Percentiles rank a stretch among this genome's conserved stretches.
Evolutionary conservation across 1,284 basidiomycete genomes (phyloP).

Genomic region (Omphalotus olearius): DNA sequence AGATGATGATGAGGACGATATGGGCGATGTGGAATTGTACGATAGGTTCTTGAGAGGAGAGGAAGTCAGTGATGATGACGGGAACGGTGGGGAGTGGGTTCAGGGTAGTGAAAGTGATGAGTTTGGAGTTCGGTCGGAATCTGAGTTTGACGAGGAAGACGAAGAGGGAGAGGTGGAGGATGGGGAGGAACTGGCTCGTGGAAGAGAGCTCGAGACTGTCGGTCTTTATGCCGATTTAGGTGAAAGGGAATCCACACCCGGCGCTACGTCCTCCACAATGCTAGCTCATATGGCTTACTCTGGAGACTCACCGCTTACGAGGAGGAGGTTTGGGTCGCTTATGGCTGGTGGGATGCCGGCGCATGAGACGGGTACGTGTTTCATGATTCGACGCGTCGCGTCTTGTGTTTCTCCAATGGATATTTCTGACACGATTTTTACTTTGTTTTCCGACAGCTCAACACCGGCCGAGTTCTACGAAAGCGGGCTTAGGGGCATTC

Average conservation of each 20-base stretch:
- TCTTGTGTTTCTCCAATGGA: too few relatives aligned
- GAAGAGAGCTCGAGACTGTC: slow-evolving; percentile 23
- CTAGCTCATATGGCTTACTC: slow-evolving; percentile 22
- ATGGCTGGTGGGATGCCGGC: too few relatives aligned
- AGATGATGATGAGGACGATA: slow-evolving; percentile 25
- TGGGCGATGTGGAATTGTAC: slow-evolving; percentile 38
- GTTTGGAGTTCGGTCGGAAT: slow-evolving; percentile 14
- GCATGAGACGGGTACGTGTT: too few relatives aligned
- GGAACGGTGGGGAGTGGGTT: slow-evolving; percentile 26
- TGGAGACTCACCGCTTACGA: slow-evolving; percentile 18
- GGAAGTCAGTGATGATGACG: slow-evolving; percentile 60
- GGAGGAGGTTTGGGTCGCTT: slow-evolving; percentile 19
- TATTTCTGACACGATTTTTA: too few relatives aligned
- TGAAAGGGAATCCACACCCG: slow-evolving; percentile 8
- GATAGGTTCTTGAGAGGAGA: slow-evolving; percentile 60
- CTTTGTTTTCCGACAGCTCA: too few relatives aligned
- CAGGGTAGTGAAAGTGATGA: slow-evolving; percentile 19
- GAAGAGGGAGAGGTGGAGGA: slow-evolving; percentile 26
- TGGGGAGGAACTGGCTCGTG: slow-evolving; percentile 44
- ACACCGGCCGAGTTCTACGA: too few relatives aligned
- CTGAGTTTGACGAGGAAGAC: slow-evolving; percentile 24
- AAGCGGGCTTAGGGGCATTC: not conserved
- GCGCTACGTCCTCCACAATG: slow-evolving; percentile 17
- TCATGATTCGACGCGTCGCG: too few relatives aligned
- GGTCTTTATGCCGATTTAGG: slow-evolving; percentile 18